Evolutionary conservation across 2,329 filamentous ascomycete genomes (phyloP).

Genomic region (Fusarium drepaniforme): DNA sequence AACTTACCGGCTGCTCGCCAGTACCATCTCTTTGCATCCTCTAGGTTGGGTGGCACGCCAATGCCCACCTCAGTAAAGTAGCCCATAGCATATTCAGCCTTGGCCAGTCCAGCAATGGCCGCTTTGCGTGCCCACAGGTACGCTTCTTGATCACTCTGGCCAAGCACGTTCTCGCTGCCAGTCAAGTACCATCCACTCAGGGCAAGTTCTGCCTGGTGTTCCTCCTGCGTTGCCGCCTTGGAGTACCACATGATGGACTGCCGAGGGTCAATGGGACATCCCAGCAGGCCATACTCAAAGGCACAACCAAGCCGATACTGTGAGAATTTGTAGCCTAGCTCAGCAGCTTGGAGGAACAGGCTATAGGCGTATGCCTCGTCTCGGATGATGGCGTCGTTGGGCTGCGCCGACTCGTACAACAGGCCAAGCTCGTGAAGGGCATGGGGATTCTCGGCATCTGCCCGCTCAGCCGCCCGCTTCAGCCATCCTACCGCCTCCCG

Average conservation of each 20-base stretch:
- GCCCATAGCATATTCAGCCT: conserved; percentile 97
- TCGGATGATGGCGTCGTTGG: conserved; percentile 79
- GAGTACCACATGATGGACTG: conserved; percentile 95
- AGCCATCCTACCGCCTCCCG: conserved; percentile 92
- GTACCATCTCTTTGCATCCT: conserved; percentile 98
- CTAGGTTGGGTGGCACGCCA: conserved; percentile 84
- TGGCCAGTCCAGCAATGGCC: conserved; percentile 86
- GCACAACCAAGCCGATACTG: conserved; percentile 91
- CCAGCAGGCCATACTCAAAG: conserved; percentile 90
- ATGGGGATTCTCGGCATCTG: conserved; percentile 92
- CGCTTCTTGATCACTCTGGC: conserved; percentile 94
- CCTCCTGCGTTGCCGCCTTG: conserved; percentile 88
- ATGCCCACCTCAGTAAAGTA: conserved; percentile 98
- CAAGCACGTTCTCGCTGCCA: conserved; percentile 86
- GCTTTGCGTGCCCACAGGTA: conserved; percentile 98
- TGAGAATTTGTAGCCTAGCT: conserved; percentile 93
- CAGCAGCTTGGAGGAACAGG: conserved; percentile 86
- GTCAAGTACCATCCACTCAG: conserved; percentile 96
- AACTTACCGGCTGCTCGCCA: conserved; percentile 94
- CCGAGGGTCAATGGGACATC: conserved; percentile 84
- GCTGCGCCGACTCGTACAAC: conserved; percentile 72
- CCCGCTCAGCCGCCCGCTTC: conserved; percentile 89
- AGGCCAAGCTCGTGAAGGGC: conserved; percentile 89
- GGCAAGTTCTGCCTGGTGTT: conserved; percentile 91
- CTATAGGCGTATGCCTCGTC: conserved; percentile 86